phyloP scores from a whole-genome alignment of 352 stramenopile species.

The Globisporangium iwayamae region DNA sequence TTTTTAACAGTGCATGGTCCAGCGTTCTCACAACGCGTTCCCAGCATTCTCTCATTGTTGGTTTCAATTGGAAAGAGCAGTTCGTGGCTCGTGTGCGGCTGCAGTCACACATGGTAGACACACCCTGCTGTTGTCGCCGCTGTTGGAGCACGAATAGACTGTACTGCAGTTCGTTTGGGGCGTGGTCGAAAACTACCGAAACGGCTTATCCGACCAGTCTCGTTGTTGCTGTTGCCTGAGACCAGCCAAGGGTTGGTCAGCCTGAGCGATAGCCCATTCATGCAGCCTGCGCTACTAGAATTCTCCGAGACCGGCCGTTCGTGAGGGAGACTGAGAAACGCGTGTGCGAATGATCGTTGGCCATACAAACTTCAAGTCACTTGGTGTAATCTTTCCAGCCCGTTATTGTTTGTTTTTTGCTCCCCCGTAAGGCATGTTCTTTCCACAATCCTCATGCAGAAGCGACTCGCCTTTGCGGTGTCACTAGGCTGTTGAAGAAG shows the following conservation, averaged over 20 bases:
- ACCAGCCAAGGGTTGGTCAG: background rate
- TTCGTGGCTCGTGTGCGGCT: background rate
- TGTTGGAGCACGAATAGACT: background rate
- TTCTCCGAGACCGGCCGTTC: background rate
- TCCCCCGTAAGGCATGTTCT: background rate
- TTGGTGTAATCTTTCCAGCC: conserved; percentile 1
- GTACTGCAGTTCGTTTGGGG: background rate
- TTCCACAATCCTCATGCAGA: background rate
- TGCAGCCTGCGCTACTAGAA: background rate
- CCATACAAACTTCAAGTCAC: conserved; percentile 6
- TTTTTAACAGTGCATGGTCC: background rate
- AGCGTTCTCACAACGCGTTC: background rate
- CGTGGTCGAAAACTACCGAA: background rate
- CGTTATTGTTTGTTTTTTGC: background rate
- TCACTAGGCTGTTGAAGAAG: background rate
- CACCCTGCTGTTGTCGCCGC: background rate
- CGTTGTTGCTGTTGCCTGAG: background rate
- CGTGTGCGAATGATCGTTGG: background rate
- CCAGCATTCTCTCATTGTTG: too few species aligned
- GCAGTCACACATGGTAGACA: too few species aligned
- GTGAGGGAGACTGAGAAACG: background rate
- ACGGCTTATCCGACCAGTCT: conserved; percentile 1
- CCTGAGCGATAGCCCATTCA: too few species aligned
- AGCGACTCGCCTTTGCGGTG: background rate
- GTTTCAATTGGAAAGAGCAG: background rate